Evolutionary conservation across 1,139 yeast species (phyloP).

Genomic region (Geotrichum phurueaensis): DNA sequence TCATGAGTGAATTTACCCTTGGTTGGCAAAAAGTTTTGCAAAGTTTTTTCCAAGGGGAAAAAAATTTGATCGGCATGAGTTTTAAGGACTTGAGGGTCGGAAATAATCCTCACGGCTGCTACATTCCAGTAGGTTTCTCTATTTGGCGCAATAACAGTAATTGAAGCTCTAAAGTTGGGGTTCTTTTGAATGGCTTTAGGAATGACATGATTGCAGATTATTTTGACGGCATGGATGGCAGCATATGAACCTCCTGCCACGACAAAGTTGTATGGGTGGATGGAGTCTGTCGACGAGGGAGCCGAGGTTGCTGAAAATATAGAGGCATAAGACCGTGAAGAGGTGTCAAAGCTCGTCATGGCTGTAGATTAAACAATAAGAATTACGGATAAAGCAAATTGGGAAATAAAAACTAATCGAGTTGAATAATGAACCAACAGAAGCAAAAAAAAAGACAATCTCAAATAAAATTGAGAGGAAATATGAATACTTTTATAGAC

Average conservation of each 20-base stretch:
- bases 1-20: not conserved
- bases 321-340: not conserved
- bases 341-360: not conserved
- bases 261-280: constrained; percentile 1
- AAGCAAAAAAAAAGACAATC: not conserved
- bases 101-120: constrained; percentile 12
- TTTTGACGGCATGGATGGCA: constrained; percentile 2
- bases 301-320: not conserved
- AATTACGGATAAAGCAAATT: not conserved
- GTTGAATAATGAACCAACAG: not conserved
- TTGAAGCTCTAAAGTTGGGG: not conserved
- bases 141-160: constrained; percentile 11
- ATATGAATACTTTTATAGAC: not conserved
- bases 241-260: constrained; percentile 15
- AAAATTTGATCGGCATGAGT: constrained; percentile 1
- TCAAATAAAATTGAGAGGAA: not conserved
- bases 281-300: not conserved
- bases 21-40: not conserved
- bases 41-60: constrained; percentile 2
- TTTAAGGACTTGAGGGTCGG: constrained; percentile 2
- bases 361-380: not conserved
- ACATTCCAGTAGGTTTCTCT: constrained; percentile 12
- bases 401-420: not conserved
- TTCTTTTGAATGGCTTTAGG: constrained; percentile 2
- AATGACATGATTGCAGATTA: constrained; percentile 3